Evolutionary conservation across 257 asterid species (phyloP), one percentile per base, ranked within the genome.

Genomic region (Galeopsis tetrahit): DNA sequence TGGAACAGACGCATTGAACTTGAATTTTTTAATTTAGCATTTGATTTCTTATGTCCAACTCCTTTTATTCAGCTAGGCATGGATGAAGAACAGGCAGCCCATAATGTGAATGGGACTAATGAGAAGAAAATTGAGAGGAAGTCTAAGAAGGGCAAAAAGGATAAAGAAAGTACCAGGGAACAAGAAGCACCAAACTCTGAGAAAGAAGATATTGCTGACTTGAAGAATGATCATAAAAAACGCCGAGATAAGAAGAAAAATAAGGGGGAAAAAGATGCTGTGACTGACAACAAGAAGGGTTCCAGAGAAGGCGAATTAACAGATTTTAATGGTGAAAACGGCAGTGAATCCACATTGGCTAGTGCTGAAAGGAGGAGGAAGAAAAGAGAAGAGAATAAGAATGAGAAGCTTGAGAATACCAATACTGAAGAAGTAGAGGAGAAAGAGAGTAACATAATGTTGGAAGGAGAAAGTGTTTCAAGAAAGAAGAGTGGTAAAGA

Each of bases 171-270:
- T 63, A 11, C 39, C 6, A 17, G 6, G 33, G 52, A 32, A 33
- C 59, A 64, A 43, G 80, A 70, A 71, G 42, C 13, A 10, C 72
- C 56, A 36, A 48, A 38, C 2, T 64, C 72, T 70, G 73, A 74
- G 80, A 61, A 38, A 7, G 75, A 70, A 10, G 67, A 44, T 42
- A 13, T 65, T 60, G 28, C 58, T 72, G 80, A 66, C 70, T 46
- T 10, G 73, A 66, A 31, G 63, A 66, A 7, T 66, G 70, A 61
- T 49, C 62, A 0, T 35, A 56, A 67, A 66, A 46, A 10, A 10
- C 6, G 2, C 7, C 7, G 14, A 5, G 56, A 14, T 49, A 49
- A 49, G 42, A 72, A 72, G 34, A 64, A 64, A 49, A 60, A 4
- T 53, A 69, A 38, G 62, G 73, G 21, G 62, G 73, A 5, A 2